Percentiles rank a stretch among this genome's conserved stretches.
Evolutionary conservation across 192 early-diverging fungal genomes (phyloP).

Genomic region (Geosiphon pyriformis): DNA sequence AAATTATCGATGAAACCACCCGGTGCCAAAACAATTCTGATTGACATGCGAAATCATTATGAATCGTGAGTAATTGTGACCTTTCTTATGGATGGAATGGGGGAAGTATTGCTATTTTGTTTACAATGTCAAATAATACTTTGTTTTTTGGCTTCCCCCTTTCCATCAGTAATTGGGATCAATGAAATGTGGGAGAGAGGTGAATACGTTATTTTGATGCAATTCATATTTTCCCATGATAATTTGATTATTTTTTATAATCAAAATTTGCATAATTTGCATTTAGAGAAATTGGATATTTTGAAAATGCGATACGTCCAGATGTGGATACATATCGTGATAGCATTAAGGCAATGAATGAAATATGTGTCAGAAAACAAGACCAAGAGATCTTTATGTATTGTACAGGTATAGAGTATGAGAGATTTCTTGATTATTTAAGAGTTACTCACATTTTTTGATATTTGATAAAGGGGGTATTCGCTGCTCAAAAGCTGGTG

Average conservation of each 20-base stretch:
- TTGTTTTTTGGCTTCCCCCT: background rate
- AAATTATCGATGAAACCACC: slow-evolving; percentile 45
- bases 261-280: too few relatives aligned
- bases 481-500: slow-evolving; percentile 74
- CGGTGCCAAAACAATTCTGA: slow-evolving; percentile 44
- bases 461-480: slow-evolving; percentile 54
- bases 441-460: too few relatives aligned
- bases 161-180: background rate
- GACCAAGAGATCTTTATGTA: slow-evolving; percentile 74
- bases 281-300: slow-evolving; percentile 62
- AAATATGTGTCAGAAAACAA: slow-evolving; percentile 46
- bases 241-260: too few relatives aligned
- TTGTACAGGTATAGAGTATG: slow-evolving; percentile 45
- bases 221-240: too few relatives aligned
- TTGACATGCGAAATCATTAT: slow-evolving; percentile 81
- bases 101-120: background rate
- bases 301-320: slow-evolving; percentile 61
- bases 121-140: background rate
- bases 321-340: slow-evolving; percentile 71
- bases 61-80: slow-evolving; percentile 62
- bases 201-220: too few relatives aligned
- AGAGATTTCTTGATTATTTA: too few relatives aligned
- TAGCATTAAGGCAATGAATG: slow-evolving; percentile 58
- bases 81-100: background rate
- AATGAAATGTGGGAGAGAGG: background rate